Conservation (phyloP, 306 rosid genomes). For the barrel medic (Medicago truncatula) region MtrunA17r5.0-ANR NC_053042.1:6839001-6839500, state of each 20-base stretch:
- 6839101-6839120: background rate
- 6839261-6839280: background rate
- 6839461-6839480: background rate
- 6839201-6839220: background rate
- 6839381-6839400: constrained; percentile 31
- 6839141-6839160: background rate
- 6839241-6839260: background rate
- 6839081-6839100: background rate
- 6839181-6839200: background rate
- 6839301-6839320: background rate
- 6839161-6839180: background rate
- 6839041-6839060: background rate
- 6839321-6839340: background rate
- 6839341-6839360: constrained; percentile 3
- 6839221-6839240: background rate
- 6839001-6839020: background rate
- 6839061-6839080: background rate
- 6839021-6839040: background rate
- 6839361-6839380: constrained; percentile 24
- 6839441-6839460: constrained; percentile 12
- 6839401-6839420: constrained; percentile 26
- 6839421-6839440: constrained; percentile 3
- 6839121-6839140: background rate
- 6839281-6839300: background rate
- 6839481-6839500: background rate